Conservation (phyloP, 202 grass and related monocot species). For the Zizania palustris region DNA sequence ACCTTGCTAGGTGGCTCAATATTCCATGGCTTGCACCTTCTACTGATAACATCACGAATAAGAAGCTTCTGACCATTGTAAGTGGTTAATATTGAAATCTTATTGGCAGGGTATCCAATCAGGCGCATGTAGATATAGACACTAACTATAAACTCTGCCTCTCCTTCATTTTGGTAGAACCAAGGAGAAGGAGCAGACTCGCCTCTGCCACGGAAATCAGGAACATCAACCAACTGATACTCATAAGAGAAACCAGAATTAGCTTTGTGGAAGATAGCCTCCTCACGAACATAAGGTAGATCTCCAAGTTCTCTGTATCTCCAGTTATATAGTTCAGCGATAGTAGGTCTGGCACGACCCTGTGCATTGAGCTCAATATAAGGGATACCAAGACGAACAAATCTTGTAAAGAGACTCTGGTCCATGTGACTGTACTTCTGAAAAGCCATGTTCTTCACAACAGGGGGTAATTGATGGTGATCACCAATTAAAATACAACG, state of each 20-base stretch:
- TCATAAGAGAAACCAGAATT: conserved; percentile 95
- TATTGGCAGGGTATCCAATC: conserved; percentile 84
- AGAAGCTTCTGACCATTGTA: conserved; percentile 99
- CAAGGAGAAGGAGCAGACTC: conserved; percentile 93
- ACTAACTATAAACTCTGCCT: conserved; percentile 94
- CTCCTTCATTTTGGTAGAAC: conserved; percentile 99
- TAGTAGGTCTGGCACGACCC: conserved; percentile 88
- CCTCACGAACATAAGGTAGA: conserved; percentile 80
- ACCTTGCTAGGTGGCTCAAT: conserved; percentile 94
- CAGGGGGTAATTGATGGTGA: conserved; percentile 94
- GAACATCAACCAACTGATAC: conserved; percentile 97
- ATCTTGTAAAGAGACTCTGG: conserved; percentile 91
- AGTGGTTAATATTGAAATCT: conserved; percentile 95
- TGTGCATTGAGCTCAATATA: conserved; percentile 99
- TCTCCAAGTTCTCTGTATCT: conserved; percentile 96
- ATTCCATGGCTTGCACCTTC: conserved; percentile 80
- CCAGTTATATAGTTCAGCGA: conserved; percentile 96
- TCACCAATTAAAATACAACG: conserved; percentile 97
- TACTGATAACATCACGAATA: conserved; percentile 97
- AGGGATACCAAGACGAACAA: conserved; percentile 93
- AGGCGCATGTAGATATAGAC: conserved; percentile 98
- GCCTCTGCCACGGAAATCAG: conserved; percentile 83
- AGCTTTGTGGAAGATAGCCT: conserved; percentile 85
- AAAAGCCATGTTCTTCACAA: conserved; percentile 99
- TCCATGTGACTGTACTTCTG: conserved; percentile 99